Evolutionary conservation across 179 eudicot genomes (phyloP).

Genomic region (Beta macrorhiza): DNA sequence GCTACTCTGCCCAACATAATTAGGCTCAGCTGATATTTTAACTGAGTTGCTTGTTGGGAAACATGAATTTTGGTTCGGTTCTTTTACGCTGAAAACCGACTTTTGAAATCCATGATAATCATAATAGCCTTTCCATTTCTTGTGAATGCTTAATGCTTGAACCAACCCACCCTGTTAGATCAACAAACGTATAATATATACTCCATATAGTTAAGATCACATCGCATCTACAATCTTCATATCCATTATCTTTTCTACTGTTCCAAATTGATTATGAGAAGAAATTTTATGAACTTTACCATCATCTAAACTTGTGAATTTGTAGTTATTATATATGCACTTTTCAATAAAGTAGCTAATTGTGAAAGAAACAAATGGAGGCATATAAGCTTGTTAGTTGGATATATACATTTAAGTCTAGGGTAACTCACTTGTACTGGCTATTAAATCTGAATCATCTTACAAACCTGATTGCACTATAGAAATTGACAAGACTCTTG

Average conservation of each 20-base stretch:
- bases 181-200: neutral
- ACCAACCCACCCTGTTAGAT: slow-evolving; percentile 58
- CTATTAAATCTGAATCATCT: too few relatives aligned
- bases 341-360: too few relatives aligned
- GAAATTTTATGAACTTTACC: neutral
- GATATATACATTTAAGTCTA: too few relatives aligned
- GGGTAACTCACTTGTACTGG: too few relatives aligned
- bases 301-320: neutral
- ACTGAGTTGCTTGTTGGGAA: slow-evolving; percentile 40
- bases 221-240: neutral
- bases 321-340: neutral
- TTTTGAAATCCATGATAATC: slow-evolving; percentile 52
- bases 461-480: too few relatives aligned
- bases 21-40: slow-evolving; percentile 55
- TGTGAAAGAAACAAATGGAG: too few relatives aligned
- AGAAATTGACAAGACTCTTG: too few relatives aligned
- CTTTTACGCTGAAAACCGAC: slow-evolving; percentile 60
- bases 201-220: neutral
- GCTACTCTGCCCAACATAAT: slow-evolving; percentile 20
- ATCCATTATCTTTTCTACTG: too few relatives aligned
- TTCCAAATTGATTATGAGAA: neutral
- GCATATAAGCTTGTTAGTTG: too few relatives aligned
- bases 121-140: slow-evolving; percentile 73
- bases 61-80: slow-evolving; percentile 61
- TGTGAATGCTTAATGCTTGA: slow-evolving; percentile 70